These are phyloP conservation scores for Penstemon barbatus DNA, from an alignment of 257 asterid genomes.

Conservation along the genomic window DNA sequence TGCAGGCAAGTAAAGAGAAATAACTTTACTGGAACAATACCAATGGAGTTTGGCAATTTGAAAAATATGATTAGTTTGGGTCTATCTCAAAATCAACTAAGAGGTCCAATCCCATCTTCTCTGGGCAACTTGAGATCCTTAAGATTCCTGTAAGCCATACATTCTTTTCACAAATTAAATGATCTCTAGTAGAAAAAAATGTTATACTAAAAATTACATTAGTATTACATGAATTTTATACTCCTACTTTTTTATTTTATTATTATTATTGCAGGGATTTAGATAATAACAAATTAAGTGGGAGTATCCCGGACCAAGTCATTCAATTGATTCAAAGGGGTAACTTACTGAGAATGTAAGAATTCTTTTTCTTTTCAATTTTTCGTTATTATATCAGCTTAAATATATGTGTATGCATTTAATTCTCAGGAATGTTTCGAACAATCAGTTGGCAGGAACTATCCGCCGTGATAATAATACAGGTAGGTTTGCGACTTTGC, in stretches of 20 bases:
- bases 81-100: constrained; percentile 29
- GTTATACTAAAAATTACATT: neutral
- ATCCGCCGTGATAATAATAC: constrained; percentile 14
- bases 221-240: neutral
- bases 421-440: constrained; percentile 41
- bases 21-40: constrained; percentile 41
- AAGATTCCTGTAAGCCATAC: constrained; percentile 34
- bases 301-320: constrained; percentile 33
- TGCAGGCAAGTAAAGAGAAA: constrained; percentile 28
- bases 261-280: constrained; percentile 30
- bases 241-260: neutral
- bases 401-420: neutral
- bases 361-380: too few species aligned
- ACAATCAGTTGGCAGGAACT: constrained; percentile 42
- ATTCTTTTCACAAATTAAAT: neutral
- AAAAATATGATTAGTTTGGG: constrained; percentile 34
- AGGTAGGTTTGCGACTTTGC: constrained; percentile 11
- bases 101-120: constrained; percentile 43
- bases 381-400: too few species aligned
- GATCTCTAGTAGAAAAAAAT: neutral
- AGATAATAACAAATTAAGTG: constrained; percentile 39
- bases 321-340: constrained; percentile 35
- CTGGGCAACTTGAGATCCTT: constrained; percentile 39
- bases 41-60: constrained; percentile 41
- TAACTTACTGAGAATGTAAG: constrained; percentile 33